A percentile compares a stretch with the other conserved stretches of the same genome.
These are phyloP conservation scores for Aspergillus versicolor DNA, from an alignment of 2,329 filamentous ascomycete genomes.

Conservation along the genomic window DNA sequence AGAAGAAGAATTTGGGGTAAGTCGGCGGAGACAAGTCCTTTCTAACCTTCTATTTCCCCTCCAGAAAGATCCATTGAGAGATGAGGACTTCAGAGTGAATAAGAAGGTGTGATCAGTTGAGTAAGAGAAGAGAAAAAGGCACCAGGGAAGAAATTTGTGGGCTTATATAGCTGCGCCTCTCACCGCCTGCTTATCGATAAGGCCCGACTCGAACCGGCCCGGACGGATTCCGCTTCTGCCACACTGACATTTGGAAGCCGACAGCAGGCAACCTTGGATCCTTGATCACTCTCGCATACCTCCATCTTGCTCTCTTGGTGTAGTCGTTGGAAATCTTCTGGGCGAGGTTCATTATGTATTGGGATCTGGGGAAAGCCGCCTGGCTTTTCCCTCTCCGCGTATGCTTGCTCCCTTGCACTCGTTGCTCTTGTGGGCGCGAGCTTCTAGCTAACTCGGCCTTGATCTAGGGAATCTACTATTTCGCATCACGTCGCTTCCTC, in stretches of 20 bases:
- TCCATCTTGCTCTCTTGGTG: not conserved
- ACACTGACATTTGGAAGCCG: not conserved
- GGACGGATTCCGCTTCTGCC: not conserved
- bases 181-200: slow-evolving; percentile 38
- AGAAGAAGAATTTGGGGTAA: slow-evolving; percentile 47
- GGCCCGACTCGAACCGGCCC: not conserved
- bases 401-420: slow-evolving; percentile 23
- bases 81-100: slow-evolving; percentile 48
- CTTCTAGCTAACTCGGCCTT: slow-evolving; percentile 5
- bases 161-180: slow-evolving; percentile 22
- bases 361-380: slow-evolving; percentile 34
- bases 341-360: slow-evolving; percentile 11
- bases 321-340: not conserved
- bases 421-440: slow-evolving; percentile 5
- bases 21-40: slow-evolving; percentile 33
- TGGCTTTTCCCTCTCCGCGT: slow-evolving; percentile 52
- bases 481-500: slow-evolving; percentile 71
- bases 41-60: slow-evolving; percentile 52
- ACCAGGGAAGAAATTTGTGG: slow-evolving; percentile 20
- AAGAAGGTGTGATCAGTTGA: slow-evolving; percentile 45
- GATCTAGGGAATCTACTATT: slow-evolving; percentile 74
- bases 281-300: not conserved
- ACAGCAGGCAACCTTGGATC: not conserved
- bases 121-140: slow-evolving; percentile 33
- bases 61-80: slow-evolving; percentile 39